These are phyloP conservation scores for Mycena polygramma DNA, from an alignment of 768 basidiomycete genomes.

Conservation along the genomic window DNA sequence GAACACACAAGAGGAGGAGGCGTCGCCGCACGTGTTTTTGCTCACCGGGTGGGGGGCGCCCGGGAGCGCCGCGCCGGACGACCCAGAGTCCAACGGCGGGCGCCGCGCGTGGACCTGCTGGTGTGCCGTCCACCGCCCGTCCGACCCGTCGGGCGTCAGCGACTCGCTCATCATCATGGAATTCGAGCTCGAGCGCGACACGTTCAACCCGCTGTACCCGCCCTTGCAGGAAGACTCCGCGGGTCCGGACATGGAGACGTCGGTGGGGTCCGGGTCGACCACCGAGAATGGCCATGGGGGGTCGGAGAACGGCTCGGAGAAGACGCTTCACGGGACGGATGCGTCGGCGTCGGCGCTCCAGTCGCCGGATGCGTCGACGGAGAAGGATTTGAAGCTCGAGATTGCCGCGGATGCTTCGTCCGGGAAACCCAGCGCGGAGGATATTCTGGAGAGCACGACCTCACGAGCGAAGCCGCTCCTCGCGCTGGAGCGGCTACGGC, in stretches of 20 bases:
- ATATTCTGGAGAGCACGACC: slow-evolving; percentile 80
- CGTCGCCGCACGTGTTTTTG: slow-evolving; percentile 72
- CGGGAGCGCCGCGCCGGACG: slow-evolving; percentile 54
- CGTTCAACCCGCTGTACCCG: slow-evolving; percentile 74
- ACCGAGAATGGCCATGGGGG: slow-evolving; percentile 24
- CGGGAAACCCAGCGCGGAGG: slow-evolving; percentile 59
- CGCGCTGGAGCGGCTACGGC: slow-evolving; percentile 76
- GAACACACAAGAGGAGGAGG: slow-evolving; percentile 57
- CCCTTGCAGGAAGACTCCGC: slow-evolving; percentile 33
- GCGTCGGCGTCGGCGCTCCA: slow-evolving; percentile 17
- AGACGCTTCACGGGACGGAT: slow-evolving; percentile 12
- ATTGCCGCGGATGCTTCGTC: background rate
- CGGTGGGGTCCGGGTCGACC: slow-evolving; percentile 13
- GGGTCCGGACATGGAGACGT: slow-evolving; percentile 3
- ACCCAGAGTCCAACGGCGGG: slow-evolving; percentile 45
- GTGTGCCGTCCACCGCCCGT: slow-evolving; percentile 74
- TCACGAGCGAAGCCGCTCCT: slow-evolving; percentile 75
- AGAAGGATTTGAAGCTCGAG: slow-evolving; percentile 23
- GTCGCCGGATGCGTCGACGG: slow-evolving; percentile 26
- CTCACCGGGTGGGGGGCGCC: slow-evolving; percentile 81
- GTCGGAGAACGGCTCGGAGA: slow-evolving; percentile 37
- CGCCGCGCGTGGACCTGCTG: slow-evolving; percentile 75
- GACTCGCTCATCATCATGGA: slow-evolving; percentile 73
- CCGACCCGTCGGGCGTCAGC: slow-evolving; percentile 34
- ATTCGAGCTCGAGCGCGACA: slow-evolving; percentile 82